Base-by-base conservation (phyloP, 1,284 basidiomycete species). In the Termitomyces sp. region DNA sequence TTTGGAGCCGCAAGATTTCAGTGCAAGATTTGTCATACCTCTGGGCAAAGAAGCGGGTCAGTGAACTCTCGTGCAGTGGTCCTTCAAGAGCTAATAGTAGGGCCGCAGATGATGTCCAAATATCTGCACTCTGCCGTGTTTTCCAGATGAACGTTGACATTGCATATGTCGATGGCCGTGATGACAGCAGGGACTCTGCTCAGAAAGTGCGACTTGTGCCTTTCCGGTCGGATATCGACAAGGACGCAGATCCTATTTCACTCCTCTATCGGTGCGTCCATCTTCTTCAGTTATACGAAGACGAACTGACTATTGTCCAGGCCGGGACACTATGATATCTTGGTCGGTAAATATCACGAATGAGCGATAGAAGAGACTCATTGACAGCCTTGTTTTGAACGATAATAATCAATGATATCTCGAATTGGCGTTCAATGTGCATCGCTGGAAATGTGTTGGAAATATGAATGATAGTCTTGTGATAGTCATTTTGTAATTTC, bases 21-120 rank as follows among this genome's bases (percentile, higher is more conserved):
- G 90, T 64, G 77, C 83, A 59, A 73, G 77, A 43, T 83, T 86
- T 57, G 91, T 95, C 28, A 90, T 94, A 58, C 83, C 88, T 1
- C 76, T 83, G 44, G 86, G 89, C 13, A 87, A 85, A 64, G 91
- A 95, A 73, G 91, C 91, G 49, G 88, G 86, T 83, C 53, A 52
- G 71, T 38, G 9, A 16, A 28, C 11, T 10, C 26, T 21, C 10
- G 46, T 35, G 26, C 9, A 44, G 34, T 26, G 48, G 31, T 39
- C 30, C n/a, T 49, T 28, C 44, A 47, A 34, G 57, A n/a, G 37
- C 51, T 47, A 28, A 49, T 16, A 21, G 26, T 21, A 7, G 16
- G 49, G 24, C 7, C 21, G 34, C 45, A 83, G 93, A 95, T 60
- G 86, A 95, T 60, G 83, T 90, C 18, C 88, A 93, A 63, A 88